Evolutionary conservation across 1,284 basidiomycete species (phyloP).

Genomic region (Ganoderma sinense): DNA sequence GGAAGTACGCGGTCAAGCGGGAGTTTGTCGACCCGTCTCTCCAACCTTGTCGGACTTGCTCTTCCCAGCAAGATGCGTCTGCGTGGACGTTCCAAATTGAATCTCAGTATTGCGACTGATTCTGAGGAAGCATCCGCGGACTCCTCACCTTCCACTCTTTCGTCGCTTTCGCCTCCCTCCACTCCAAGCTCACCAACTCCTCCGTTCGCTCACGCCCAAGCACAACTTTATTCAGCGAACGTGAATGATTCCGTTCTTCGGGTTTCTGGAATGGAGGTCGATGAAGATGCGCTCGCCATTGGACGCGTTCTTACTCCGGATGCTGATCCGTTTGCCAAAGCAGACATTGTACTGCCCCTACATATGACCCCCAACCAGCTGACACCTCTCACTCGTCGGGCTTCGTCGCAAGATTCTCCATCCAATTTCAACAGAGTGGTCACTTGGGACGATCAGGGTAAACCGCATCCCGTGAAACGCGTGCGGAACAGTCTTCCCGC

Average conservation of each 20-base stretch:
- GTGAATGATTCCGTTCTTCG: conserved; percentile 14
- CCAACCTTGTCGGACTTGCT: conserved; percentile 29
- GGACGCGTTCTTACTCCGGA: conserved; percentile 43
- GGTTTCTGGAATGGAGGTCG: conserved; percentile 15
- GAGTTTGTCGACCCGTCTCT: conserved; percentile 33
- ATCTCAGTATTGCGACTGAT: conserved; percentile 32
- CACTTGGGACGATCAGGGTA: conserved; percentile 21
- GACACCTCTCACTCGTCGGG: conserved; percentile 20
- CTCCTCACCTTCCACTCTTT: conserved; percentile 34
- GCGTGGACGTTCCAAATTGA: conserved; percentile 37
- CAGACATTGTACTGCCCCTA: conserved; percentile 30
- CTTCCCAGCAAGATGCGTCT: conserved; percentile 31
- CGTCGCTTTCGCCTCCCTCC: conserved; percentile 28
- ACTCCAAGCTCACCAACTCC: conserved; percentile 32
- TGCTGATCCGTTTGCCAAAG: conserved; percentile 42
- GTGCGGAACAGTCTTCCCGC: conserved; percentile 29
- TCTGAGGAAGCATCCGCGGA: conserved; percentile 28
- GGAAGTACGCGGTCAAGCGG: conserved; percentile 32
- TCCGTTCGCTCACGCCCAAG: conserved; percentile 27
- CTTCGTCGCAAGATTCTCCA: conserved; percentile 18
- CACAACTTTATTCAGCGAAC: conserved; percentile 22
- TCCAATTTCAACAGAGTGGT: conserved; percentile 9
- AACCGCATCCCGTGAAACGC: conserved; percentile 9
- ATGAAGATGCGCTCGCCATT: conserved; percentile 33
- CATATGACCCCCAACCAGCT: conserved; percentile 27